phyloP scores from a whole-genome alignment of 176 grass and related monocot species.

The Oryza coarctata region DNA sequence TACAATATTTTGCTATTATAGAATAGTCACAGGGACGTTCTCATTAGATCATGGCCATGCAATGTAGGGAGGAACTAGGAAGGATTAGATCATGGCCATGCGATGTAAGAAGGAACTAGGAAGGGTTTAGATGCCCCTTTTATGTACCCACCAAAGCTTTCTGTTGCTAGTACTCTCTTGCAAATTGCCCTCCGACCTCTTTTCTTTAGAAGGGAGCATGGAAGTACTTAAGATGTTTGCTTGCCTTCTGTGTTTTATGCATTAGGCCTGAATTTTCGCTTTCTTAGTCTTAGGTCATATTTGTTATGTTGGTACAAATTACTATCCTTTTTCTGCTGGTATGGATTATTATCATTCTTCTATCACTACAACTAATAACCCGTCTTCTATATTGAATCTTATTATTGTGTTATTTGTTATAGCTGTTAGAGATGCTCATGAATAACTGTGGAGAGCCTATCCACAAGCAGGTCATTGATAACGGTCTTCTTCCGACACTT shows the following conservation, averaged over 20 bases:
- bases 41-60: neutral
- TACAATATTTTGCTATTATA: neutral
- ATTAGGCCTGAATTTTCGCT: neutral
- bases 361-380: conserved; percentile 3
- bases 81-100: no score
- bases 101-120: no score
- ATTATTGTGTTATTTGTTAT: conserved; percentile 31
- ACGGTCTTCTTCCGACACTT: conserved; percentile 71
- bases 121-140: neutral
- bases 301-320: neutral
- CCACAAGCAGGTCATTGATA: conserved; percentile 85
- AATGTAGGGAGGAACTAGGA: neutral
- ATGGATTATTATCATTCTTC: no score
- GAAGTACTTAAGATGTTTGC: neutral
- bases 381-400: neutral
- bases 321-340: no score
- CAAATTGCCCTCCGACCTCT: no score
- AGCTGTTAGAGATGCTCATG: conserved; percentile 97
- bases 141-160: neutral
- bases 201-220: conserved; percentile 1
- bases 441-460: conserved; percentile 96
- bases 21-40: conserved; percentile 2
- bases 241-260: conserved; percentile 4
- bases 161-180: neutral
- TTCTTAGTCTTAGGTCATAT: neutral